Conservation (phyloP, 805 yeast genomes). For the Suhomyces vadensis region DNA sequence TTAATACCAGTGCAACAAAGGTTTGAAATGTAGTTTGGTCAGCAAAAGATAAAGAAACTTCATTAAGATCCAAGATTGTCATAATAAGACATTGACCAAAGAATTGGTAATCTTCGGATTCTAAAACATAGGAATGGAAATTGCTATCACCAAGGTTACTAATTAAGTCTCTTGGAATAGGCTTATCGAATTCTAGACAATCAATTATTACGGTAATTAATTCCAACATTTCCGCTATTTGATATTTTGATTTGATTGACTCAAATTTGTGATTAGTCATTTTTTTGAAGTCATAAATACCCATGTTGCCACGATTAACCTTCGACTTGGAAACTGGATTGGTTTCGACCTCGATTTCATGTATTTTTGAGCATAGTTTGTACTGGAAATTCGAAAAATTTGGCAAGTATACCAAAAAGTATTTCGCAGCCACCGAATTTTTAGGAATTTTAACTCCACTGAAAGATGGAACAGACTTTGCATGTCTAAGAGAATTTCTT, state of each 20-base stretch:
- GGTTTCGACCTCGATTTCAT: background rate
- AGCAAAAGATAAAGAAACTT: background rate
- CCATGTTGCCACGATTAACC: background rate
- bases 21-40: background rate
- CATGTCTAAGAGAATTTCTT: background rate
- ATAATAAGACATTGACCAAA: background rate
- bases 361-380: background rate
- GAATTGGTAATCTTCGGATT: background rate
- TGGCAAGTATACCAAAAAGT: background rate
- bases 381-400: background rate
- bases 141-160: background rate
- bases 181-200: background rate
- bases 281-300: background rate
- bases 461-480: background rate
- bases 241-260: constrained; percentile 1
- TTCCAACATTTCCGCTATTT: background rate
- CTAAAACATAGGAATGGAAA: background rate
- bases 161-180: background rate
- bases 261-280: background rate
- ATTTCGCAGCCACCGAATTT: background rate
- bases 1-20: background rate
- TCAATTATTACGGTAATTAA: background rate
- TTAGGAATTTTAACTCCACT: background rate
- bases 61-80: background rate
- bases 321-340: background rate